Conservation (phyloP, 2,329 filamentous ascomycete genomes). For the Chaetothyriales sp. region DNA sequence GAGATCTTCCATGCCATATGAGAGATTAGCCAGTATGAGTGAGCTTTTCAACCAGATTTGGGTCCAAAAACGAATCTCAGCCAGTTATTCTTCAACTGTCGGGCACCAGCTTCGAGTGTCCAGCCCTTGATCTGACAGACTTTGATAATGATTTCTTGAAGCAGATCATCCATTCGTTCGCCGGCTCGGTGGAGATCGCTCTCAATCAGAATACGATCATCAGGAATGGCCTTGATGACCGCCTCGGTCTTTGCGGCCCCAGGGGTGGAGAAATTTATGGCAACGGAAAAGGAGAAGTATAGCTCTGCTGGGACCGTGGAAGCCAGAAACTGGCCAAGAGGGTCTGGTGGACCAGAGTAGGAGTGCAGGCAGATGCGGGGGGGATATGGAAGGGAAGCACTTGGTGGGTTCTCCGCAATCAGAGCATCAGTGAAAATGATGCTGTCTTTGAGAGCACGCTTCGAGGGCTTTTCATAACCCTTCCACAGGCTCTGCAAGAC, state of each 20-base stretch:
- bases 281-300: constrained; percentile 76
- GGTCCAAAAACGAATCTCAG: constrained; percentile 55
- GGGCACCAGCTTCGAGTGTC: constrained; percentile 55
- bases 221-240: constrained; percentile 55
- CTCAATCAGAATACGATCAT: constrained; percentile 67
- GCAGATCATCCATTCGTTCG: constrained; percentile 56
- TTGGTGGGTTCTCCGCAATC: constrained; percentile 13
- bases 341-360: constrained; percentile 64
- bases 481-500: constrained; percentile 41
- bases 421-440: constrained; percentile 21
- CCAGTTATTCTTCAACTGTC: constrained; percentile 59
- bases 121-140: constrained; percentile 69
- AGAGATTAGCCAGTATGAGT: neutral
- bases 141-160: constrained; percentile 61
- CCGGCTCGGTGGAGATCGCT: constrained; percentile 82
- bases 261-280: constrained; percentile 57
- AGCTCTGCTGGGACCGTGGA: constrained; percentile 57
- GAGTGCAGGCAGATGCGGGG: constrained; percentile 88
- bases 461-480: constrained; percentile 41
- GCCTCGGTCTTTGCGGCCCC: constrained; percentile 45
- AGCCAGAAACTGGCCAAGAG: constrained; percentile 63
- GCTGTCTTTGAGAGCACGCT: constrained; percentile 29
- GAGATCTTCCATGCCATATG: neutral
- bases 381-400: constrained; percentile 50
- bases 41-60: constrained; percentile 6